Evolutionary conservation across 495 filamentous ascomycete species (phyloP).

Genomic region (Podospora australis): DNA sequence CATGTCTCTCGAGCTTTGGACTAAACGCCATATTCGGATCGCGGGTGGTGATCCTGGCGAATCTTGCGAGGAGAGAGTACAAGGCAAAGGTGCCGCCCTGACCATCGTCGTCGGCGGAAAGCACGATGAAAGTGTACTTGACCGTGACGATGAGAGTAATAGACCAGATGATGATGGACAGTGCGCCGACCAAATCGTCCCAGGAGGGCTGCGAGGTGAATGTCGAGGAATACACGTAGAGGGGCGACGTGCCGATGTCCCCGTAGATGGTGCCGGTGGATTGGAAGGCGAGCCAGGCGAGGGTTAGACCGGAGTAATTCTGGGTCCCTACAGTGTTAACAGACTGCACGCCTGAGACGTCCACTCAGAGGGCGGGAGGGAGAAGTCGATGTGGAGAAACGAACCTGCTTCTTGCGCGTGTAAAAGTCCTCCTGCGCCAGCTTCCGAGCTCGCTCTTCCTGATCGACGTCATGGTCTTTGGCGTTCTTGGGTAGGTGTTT

Average conservation of each 20-base stretch:
- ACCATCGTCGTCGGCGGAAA: conserved; percentile 69
- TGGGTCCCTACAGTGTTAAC: too few relatives aligned
- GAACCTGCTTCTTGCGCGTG: conserved; percentile 33
- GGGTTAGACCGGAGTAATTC: conserved; percentile 8
- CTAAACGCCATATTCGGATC: conserved; percentile 41
- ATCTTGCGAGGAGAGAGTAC: conserved; percentile 18
- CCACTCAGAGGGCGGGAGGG: too few relatives aligned
- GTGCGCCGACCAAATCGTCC: conserved; percentile 59
- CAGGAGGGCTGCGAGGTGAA: conserved; percentile 54
- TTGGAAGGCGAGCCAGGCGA: conserved; percentile 34
- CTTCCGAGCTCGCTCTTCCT: conserved; percentile 16
- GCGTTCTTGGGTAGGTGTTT: not conserved
- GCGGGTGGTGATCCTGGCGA: conserved; percentile 47
- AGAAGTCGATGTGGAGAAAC: too few relatives aligned
- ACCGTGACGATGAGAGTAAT: conserved; percentile 65
- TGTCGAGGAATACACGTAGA: conserved; percentile 67
- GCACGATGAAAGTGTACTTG: conserved; percentile 65
- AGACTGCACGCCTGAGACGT: too few relatives aligned
- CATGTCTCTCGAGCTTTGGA: conserved; percentile 53
- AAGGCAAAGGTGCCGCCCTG: conserved; percentile 59
- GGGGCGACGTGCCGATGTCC: conserved; percentile 67
- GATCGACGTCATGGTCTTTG: conserved; percentile 3
- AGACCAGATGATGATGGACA: conserved; percentile 70
- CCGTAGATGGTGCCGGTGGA: conserved; percentile 67
- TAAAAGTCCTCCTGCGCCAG: conserved; percentile 26